These are phyloP conservation scores for Paxillus rubicundulus DNA, from an alignment of 768 basidiomycete species.

Conservation along the genomic window DNA sequence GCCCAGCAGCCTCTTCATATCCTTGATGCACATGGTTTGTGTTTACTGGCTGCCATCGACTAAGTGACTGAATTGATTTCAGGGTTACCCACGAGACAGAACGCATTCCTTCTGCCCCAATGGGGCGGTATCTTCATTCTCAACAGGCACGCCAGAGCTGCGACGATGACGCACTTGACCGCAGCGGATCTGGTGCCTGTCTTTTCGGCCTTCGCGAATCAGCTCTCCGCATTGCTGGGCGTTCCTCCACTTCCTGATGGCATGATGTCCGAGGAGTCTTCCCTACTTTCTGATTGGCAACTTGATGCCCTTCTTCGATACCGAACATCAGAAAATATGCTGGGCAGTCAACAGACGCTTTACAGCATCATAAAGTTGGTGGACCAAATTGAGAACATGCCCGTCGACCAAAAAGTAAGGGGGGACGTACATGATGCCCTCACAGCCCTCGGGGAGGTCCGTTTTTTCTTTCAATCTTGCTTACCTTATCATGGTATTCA, in stretches of 20 bases:
- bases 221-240: slow-evolving; percentile 80
- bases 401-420: slow-evolving; percentile 74
- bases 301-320: slow-evolving; percentile 72
- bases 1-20: slow-evolving; percentile 70
- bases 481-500: slow-evolving; percentile 2
- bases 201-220: slow-evolving; percentile 65
- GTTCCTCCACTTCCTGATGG: slow-evolving; percentile 58
- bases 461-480: slow-evolving; percentile 14
- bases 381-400: slow-evolving; percentile 88
- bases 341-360: slow-evolving; percentile 70
- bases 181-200: slow-evolving; percentile 44
- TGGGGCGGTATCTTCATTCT: slow-evolving; percentile 87
- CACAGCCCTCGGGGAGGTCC: slow-evolving; percentile 68
- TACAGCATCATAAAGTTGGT: slow-evolving; percentile 82
- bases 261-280: slow-evolving; percentile 32
- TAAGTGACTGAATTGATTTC: slow-evolving; percentile 9
- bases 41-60: slow-evolving; percentile 6
- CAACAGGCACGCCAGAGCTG: slow-evolving; percentile 46
- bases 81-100: slow-evolving; percentile 51
- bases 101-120: slow-evolving; percentile 87
- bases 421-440: slow-evolving; percentile 71
- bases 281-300: slow-evolving; percentile 68
- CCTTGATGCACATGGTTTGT: slow-evolving; percentile 49
- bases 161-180: slow-evolving; percentile 30
- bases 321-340: slow-evolving; percentile 66